Base-by-base conservation (phyloP, 2,329 filamentous ascomycete genomes). In the Neopestalotiopsis clavispora region DNA sequence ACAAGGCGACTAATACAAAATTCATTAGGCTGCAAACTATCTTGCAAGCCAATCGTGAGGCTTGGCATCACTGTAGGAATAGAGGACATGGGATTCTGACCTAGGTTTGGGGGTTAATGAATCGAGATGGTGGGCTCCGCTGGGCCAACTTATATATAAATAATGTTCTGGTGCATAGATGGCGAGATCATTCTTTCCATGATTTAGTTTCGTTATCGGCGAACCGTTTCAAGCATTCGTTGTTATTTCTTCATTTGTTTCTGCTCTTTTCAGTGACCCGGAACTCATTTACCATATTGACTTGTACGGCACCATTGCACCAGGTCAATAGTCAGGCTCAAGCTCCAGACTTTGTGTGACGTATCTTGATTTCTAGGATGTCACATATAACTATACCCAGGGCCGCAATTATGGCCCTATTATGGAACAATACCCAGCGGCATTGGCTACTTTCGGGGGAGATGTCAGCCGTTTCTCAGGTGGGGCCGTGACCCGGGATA, bases 11-110 rank as follows among this genome's bases (percentile, higher is more conserved):
- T 73, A 69, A 67, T 67, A 74, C 6, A 63, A 73, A 67, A 70
- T 67, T 62, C 23, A 28, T 45, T 69, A 85, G 87, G 87, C 87
- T 66, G 87, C 87, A 72, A 88, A 89, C 75, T 82, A 82, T 73
- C 81, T 89, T 70, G 86, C 87, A 58, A 88, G 80, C 77, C 85
- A 87, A 76, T 87, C 86, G 69, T 89, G 70, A 76, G 28, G 30
- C 32, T 40, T 20, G 34, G 12, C n/a, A 30, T 34, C 14, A 62
- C 30, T 38, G 40, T 14, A 17, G 57, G 14, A 30, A 23, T 23
- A 52, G 45, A 58, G 28, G 14, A 67, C 56, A 32, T 49, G 66
- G 34, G 59, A 65, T 68, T 63, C 12, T 30, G 32, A 13, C 32
- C 45, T 28, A 52, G 38, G 40, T 42, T 28, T 28, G 23, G 23